Conservation (phyloP, 148 eudicot species). For the Chenopodium album region DNA sequence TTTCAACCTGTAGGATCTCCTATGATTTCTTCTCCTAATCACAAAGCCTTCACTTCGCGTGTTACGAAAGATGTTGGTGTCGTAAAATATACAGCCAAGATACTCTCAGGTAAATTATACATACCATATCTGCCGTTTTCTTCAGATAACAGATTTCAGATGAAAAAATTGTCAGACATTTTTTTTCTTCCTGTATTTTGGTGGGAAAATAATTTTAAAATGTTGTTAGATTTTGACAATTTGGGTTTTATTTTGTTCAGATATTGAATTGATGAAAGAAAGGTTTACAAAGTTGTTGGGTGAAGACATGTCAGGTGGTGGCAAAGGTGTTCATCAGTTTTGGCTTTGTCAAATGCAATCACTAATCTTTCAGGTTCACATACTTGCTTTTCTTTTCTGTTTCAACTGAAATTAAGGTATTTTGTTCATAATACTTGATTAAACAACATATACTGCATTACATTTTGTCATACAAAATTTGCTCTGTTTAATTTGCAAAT, state of each 20-base stretch:
- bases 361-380: conserved; percentile 66
- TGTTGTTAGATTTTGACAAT: background rate
- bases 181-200: too few species aligned
- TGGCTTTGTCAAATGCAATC: conserved; percentile 79
- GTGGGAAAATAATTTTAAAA: background rate
- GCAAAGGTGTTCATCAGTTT: conserved; percentile 80
- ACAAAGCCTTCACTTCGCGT: conserved; percentile 14
- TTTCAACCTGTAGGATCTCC: background rate
- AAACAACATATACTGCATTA: too few species aligned
- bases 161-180: background rate
- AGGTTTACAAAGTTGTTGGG: conserved; percentile 69
- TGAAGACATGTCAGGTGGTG: conserved; percentile 81
- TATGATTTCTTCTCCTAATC: conserved; percentile 6
- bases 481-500: background rate
- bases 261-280: conserved; percentile 65
- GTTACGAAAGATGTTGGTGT: conserved; percentile 9
- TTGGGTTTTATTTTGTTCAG: conserved; percentile 27
- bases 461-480: too few species aligned
- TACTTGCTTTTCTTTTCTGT: background rate
- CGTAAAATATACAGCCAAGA: background rate
- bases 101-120: conserved; percentile 29
- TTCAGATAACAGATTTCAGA: background rate
- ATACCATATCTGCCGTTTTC: background rate
- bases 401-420: background rate
- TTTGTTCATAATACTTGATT: background rate